Conservation (phyloP, 1,284 basidiomycete species). For the Cutaneotrichosporon dermatis region DNA sequence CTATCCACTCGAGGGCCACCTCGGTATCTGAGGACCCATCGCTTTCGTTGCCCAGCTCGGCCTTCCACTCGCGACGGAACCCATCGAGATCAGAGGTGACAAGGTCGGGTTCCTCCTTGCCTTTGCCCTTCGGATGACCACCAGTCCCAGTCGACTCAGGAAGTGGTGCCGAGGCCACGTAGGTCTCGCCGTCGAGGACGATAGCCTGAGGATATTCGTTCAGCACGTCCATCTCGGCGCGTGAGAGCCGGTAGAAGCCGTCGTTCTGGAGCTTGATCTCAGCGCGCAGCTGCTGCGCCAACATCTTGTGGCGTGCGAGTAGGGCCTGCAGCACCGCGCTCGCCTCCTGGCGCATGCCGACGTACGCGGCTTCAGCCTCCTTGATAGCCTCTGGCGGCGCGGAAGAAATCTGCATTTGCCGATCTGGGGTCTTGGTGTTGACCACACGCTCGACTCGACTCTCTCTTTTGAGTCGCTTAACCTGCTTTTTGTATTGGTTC, state of each 20-base stretch:
- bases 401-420: too few relatives aligned
- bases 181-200: not conserved
- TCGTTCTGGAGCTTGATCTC: not conserved
- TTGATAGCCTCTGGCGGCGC: too few relatives aligned
- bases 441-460: too few relatives aligned
- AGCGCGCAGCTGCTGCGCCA: not conserved
- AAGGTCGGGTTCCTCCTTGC: not conserved
- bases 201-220: not conserved
- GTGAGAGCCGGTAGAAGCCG: not conserved
- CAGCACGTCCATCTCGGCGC: not conserved
- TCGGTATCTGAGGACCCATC: too few relatives aligned
- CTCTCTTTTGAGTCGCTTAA: too few relatives aligned
- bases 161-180: not conserved
- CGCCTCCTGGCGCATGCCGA: not conserved
- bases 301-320: not conserved
- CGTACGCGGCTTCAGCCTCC: not conserved
- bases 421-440: too few relatives aligned
- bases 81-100: not conserved
- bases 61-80: not conserved
- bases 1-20: too few relatives aligned
- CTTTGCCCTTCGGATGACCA: not conserved
- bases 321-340: not conserved
- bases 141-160: not conserved
- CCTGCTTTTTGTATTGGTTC: too few relatives aligned
- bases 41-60: not conserved